Conservation (phyloP, 495 filamentous ascomycete genomes). For the Podospora fimiseda region DNA sequence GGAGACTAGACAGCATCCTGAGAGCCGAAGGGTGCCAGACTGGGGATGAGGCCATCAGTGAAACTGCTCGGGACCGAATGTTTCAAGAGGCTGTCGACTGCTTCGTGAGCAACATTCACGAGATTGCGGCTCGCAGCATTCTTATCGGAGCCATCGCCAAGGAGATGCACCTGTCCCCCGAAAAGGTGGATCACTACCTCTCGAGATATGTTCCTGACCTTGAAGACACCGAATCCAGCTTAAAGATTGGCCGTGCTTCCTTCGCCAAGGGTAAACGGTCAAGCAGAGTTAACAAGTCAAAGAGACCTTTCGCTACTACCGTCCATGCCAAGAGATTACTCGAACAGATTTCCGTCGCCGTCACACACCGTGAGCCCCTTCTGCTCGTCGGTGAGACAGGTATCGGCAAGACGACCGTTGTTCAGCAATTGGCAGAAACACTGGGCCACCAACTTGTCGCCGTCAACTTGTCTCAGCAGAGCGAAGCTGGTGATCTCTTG, state of each 20-base stretch:
- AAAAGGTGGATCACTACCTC: slow-evolving; percentile 66
- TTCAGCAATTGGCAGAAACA: slow-evolving; percentile 82
- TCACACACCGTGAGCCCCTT: slow-evolving; percentile 78
- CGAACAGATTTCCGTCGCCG: slow-evolving; percentile 77
- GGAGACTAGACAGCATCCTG: slow-evolving; percentile 58
- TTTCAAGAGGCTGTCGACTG: slow-evolving; percentile 87
- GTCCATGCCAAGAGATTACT: slow-evolving; percentile 62
- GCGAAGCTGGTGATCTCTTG: slow-evolving; percentile 85
- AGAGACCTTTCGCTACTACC: slow-evolving; percentile 65
- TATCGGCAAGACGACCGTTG: slow-evolving; percentile 92
- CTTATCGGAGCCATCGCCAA: slow-evolving; percentile 68
- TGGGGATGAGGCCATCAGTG: slow-evolving; percentile 66
- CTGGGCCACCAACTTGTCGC: slow-evolving; percentile 78
- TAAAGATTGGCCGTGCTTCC: slow-evolving; percentile 63
- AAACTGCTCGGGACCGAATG: slow-evolving; percentile 70
- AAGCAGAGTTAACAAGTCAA: slow-evolving; percentile 38
- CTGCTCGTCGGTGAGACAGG: slow-evolving; percentile 96
- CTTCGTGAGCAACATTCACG: slow-evolving; percentile 74
- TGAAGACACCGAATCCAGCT: slow-evolving; percentile 47
- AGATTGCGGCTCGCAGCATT: slow-evolving; percentile 50
- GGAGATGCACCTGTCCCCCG: slow-evolving; percentile 75
- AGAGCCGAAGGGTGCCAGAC: slow-evolving; percentile 55
- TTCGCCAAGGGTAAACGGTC: slow-evolving; percentile 41
- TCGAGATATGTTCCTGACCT: slow-evolving; percentile 59
- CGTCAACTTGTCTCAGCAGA: slow-evolving; percentile 95